Conservation (phyloP, 371 early-diverging fungal species). For the Apophysomyces ossiformis region DNA sequence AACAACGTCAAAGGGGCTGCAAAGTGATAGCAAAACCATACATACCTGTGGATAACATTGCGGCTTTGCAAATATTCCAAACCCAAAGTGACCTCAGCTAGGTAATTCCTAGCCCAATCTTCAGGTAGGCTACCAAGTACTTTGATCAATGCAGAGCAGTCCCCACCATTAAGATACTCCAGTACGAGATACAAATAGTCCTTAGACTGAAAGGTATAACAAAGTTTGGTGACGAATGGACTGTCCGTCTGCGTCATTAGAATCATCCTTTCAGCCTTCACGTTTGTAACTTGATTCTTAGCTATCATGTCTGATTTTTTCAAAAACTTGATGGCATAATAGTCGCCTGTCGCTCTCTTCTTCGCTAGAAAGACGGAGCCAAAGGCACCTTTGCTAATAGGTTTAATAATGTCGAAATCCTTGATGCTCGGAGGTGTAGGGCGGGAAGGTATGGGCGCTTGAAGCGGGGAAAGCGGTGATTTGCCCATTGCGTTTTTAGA, state of each 20-base stretch:
- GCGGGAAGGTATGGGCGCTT: constrained; percentile 41
- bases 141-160: constrained; percentile 92
- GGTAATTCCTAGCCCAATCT: constrained; percentile 91
- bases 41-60: constrained; percentile 85
- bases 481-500: constrained; percentile 25
- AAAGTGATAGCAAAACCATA: no score
- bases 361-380: constrained; percentile 90
- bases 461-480: constrained; percentile 54
- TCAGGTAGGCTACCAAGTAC: constrained; percentile 85
- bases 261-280: constrained; percentile 88
- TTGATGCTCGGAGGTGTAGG: constrained; percentile 77
- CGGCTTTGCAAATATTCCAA: constrained; percentile 90
- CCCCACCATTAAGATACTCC: constrained; percentile 97
- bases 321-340: constrained; percentile 90
- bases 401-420: constrained; percentile 92
- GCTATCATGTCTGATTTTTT: constrained; percentile 91
- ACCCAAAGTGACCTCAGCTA: constrained; percentile 93
- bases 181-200: constrained; percentile 93
- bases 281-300: constrained; percentile 91
- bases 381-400: constrained; percentile 92
- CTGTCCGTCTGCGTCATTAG: constrained; percentile 84
- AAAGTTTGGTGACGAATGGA: constrained; percentile 93
- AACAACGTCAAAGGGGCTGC: not conserved
- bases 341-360: constrained; percentile 84
- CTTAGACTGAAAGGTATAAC: constrained; percentile 91